phyloP scores from a whole-genome alignment of 768 basidiomycete species.

The Cytidiella melzeri region DNA sequence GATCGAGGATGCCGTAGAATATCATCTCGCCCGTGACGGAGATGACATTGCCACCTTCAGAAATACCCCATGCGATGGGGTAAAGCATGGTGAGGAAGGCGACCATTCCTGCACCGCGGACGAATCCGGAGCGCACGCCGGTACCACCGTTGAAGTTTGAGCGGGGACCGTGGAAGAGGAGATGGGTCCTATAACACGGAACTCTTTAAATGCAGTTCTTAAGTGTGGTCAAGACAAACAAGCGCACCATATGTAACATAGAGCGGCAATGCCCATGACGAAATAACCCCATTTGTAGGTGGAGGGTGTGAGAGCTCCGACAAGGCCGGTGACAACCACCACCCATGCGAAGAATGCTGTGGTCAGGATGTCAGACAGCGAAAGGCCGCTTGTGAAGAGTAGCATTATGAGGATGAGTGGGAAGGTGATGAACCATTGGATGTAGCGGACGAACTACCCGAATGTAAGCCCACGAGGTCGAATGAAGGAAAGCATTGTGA shows the following conservation, averaged over 20 bases:
- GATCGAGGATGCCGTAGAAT: constrained; percentile 43
- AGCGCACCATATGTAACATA: constrained; percentile 43
- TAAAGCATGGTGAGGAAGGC: constrained; percentile 48
- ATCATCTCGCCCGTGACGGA: constrained; percentile 45
- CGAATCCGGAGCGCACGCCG: constrained; percentile 23
- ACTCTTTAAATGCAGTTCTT: not conserved
- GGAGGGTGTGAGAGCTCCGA: constrained; percentile 43
- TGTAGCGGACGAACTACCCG: constrained; percentile 41
- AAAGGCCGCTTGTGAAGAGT: constrained; percentile 39
- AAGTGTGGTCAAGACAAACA: constrained; percentile 1
- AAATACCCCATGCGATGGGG: constrained; percentile 49
- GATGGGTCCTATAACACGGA: constrained; percentile 11
- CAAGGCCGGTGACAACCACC: constrained; percentile 37
- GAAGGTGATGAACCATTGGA: constrained; percentile 51
- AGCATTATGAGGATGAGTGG: constrained; percentile 43
- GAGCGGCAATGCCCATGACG: constrained; percentile 37
- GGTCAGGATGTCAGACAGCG: constrained; percentile 40
- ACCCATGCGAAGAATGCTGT: constrained; percentile 40
- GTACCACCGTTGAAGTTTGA: constrained; percentile 20
- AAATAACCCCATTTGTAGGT: constrained; percentile 51
- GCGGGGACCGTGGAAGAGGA: constrained; percentile 21
- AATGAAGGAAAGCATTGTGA: not conserved
- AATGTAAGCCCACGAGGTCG: not conserved
- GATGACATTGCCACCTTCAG: constrained; percentile 48
- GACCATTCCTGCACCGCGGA: constrained; percentile 32